Evolutionary conservation across 73 alveolate species (phyloP).

Genomic region (Tetrahymena malaccensis): DNA sequence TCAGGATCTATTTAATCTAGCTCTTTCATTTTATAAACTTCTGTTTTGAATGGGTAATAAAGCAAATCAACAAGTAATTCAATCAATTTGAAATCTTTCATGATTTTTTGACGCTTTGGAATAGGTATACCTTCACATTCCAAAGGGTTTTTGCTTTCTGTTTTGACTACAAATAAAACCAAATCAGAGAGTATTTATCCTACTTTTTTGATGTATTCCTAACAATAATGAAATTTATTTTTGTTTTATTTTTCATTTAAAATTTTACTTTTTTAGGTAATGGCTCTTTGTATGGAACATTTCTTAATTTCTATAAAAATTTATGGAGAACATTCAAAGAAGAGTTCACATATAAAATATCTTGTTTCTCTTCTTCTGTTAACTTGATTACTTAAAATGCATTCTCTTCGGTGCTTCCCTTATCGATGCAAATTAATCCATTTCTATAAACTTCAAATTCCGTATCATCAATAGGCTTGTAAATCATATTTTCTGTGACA

Average conservation of each 20-base stretch:
- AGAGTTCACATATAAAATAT: slow-evolving; percentile 42
- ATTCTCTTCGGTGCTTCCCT: slow-evolving; percentile 43
- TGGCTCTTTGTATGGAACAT: not conserved
- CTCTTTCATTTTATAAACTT: not conserved
- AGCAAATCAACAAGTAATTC: not conserved
- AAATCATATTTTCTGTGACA: slow-evolving; percentile 2
- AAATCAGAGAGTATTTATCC: slow-evolving; percentile 8
- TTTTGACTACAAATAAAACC: not conserved
- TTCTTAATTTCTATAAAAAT: not conserved
- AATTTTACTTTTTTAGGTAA: not conserved
- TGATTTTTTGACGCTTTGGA: not conserved
- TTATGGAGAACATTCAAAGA: slow-evolving; percentile 7
- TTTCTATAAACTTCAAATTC: slow-evolving; percentile 42
- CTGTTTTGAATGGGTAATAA: not conserved
- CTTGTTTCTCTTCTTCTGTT: slow-evolving; percentile 17
- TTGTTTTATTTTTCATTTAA: not conserved
- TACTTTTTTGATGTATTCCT: not conserved
- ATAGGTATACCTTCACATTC: not conserved
- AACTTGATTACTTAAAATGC: slow-evolving; percentile 39
- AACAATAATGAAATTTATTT: not conserved
- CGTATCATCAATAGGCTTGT: slow-evolving; percentile 43
- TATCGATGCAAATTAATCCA: slow-evolving; percentile 15
- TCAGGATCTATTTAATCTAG: not conserved
- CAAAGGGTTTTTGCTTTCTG: not conserved
- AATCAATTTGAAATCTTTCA: not conserved